These are phyloP conservation scores for Fusarium nelsonii DNA, from an alignment of 2,329 filamentous ascomycete species.

Conservation along the genomic window DNA sequence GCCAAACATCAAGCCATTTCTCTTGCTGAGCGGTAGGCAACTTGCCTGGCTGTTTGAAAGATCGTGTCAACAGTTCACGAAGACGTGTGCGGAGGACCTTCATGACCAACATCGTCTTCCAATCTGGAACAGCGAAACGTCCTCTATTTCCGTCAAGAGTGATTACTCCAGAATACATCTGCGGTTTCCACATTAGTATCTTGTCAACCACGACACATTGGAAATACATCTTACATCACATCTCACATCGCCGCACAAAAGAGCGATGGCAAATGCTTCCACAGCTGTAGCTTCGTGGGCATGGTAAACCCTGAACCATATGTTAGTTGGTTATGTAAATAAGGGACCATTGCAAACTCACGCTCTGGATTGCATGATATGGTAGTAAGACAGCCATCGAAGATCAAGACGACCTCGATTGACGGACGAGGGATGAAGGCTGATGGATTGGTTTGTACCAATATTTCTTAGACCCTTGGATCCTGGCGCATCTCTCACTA, in stretches of 20 bases:
- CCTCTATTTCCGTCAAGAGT: constrained; percentile 89
- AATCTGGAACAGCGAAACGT: constrained; percentile 85
- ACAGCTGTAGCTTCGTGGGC: constrained; percentile 88
- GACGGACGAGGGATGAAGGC: constrained; percentile 87
- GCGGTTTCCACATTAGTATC: constrained; percentile 5
- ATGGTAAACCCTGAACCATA: constrained; percentile 76
- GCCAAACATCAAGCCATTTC: constrained; percentile 81
- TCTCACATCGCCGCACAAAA: constrained; percentile 89
- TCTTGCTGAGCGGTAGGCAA: constrained; percentile 74
- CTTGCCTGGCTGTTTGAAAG: constrained; percentile 76
- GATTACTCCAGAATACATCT: constrained; percentile 89
- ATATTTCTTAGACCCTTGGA: constrained; percentile 89
- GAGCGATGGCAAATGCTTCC: constrained; percentile 83
- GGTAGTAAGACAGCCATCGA: constrained; percentile 93
- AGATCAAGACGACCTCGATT: constrained; percentile 79
- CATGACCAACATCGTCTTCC: constrained; percentile 91
- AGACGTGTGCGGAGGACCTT: constrained; percentile 81
- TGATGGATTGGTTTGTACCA: constrained; percentile 91
- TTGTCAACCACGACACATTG: neutral
- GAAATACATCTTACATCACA: constrained; percentile 73
- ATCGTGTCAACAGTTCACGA: constrained; percentile 78
- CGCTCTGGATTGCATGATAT: constrained; percentile 94
- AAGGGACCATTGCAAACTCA: constrained; percentile 55
- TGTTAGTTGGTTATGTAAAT: constrained; percentile 21
- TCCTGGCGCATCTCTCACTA: constrained; percentile 77